Evolutionary conservation across 768 basidiomycete species (phyloP).

Genomic region (Pleurotus giganteus): DNA sequence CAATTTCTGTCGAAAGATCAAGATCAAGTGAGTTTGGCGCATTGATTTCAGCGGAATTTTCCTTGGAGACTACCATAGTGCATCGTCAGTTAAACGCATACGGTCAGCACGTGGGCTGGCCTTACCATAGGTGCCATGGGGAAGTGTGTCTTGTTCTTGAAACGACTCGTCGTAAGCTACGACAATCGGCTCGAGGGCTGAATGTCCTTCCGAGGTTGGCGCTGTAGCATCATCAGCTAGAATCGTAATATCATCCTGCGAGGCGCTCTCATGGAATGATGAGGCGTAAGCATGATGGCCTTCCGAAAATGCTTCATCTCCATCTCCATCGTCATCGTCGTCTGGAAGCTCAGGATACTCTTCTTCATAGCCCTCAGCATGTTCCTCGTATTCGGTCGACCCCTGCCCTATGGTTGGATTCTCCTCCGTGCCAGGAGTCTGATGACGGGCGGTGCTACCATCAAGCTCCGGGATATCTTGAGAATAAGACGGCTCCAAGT

Average conservation of each 20-base stretch:
- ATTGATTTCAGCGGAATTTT: neutral
- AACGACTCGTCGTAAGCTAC: neutral
- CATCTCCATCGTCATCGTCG: constrained; percentile 15
- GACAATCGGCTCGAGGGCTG: neutral
- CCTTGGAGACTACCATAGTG: neutral
- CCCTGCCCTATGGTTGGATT: neutral
- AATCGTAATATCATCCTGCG: neutral
- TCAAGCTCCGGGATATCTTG: constrained; percentile 12
- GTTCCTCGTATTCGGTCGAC: constrained; percentile 1
- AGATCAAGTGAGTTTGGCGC: neutral
- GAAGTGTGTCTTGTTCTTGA: neutral
- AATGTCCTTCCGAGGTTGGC: neutral
- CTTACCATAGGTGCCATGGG: no score
- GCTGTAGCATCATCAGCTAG: neutral
- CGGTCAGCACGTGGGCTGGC: no score
- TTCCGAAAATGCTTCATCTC: neutral
- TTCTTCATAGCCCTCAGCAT: neutral
- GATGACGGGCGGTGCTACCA: constrained; percentile 10
- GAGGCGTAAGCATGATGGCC: neutral
- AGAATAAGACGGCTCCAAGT: neutral
- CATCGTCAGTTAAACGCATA: neutral
- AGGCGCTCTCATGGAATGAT: neutral
- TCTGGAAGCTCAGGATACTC: constrained; percentile 11
- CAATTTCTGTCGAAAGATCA: neutral
- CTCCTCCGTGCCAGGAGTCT: constrained; percentile 9